Evolutionary conservation across 192 early-diverging fungal genomes (phyloP).

Genomic region (Pilobolus umbonatus): DNA sequence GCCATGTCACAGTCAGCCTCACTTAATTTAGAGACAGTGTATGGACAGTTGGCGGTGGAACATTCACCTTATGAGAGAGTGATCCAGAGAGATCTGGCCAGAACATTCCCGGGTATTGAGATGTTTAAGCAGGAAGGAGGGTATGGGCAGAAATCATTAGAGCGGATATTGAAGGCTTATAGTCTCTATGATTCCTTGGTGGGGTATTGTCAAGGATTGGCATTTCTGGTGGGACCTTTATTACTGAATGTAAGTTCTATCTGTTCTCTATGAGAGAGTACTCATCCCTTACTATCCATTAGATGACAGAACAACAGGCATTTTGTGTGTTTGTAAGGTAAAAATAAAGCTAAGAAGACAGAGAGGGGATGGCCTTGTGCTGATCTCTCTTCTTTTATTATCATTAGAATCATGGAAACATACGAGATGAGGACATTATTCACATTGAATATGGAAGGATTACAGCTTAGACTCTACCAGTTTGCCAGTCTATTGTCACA

Average conservation of each 20-base stretch:
- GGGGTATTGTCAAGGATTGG: constrained; percentile 97
- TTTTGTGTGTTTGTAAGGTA: constrained; percentile 88
- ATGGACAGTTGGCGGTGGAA: constrained; percentile 69
- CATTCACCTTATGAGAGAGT: constrained; percentile 81
- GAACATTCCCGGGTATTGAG: constrained; percentile 88
- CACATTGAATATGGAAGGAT: constrained; percentile 89
- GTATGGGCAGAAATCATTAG: constrained; percentile 80
- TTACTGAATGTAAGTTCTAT: constrained; percentile 72
- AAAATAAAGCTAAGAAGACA: not conserved
- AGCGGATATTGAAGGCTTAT: constrained; percentile 91
- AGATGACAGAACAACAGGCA: constrained; percentile 93
- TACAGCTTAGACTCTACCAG: constrained; percentile 86
- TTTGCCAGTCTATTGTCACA: constrained; percentile 75
- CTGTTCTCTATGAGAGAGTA: not conserved
- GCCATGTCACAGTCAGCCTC: constrained; percentile 78
- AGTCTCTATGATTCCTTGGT: constrained; percentile 90
- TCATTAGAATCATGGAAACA: constrained; percentile 77
- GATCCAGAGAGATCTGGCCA: constrained; percentile 88
- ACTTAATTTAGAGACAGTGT: constrained; percentile 74
- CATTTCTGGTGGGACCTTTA: constrained; percentile 90
- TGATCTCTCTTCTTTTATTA: not conserved
- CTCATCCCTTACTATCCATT: not conserved
- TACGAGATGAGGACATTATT: constrained; percentile 92
- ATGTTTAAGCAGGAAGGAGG: constrained; percentile 82
- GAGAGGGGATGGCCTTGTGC: too few species aligned